Base-by-base conservation (phyloP, 805 yeast genomes). In the Candida rishiriensis region DNA sequence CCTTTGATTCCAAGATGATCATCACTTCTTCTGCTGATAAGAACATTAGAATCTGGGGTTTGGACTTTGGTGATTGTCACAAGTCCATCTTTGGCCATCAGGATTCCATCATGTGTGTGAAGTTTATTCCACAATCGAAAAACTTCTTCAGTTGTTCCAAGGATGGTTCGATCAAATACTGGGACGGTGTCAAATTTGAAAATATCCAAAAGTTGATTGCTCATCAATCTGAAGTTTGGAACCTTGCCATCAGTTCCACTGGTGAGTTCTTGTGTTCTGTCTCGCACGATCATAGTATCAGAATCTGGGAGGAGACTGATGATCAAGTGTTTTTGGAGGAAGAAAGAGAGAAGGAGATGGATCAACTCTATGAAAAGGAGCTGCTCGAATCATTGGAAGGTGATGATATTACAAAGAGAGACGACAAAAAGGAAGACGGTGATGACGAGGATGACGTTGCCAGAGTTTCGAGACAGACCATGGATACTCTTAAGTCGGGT, bases 11-110 rank as follows among this genome's bases (percentile, higher is more conserved):
- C 33, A 91, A 93, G 64, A 63, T 93, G 54, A 76, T 93, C 49
- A 81, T 91, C 42, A 88, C 98, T 0, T 87, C 97, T 3, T 88
- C 97, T 1, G 99, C 99, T 0, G 99, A 93, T 67, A 93, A 93
- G 65, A 93, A 93, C 65, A 87, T 93, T 60, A 89, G 95, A 67
- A 85, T 93, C 46, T 93, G 99, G 99, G 99, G 99, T 41, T 70
- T 93, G 46, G 99, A 93, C 64, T 93, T 93, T 66, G 99, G 99
- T 66, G 99, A 93, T 66, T 93, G 99, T 72, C 99, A 93, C 65
- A 85, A 85, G 62, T 91, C 98, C 2, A 79, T 93, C 26, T 93
- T 93, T 64, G 99, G 95, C 1, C 99, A 93, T 63, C 96, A 89
- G 59, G 99, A 93, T 63, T 84, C 96, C 3, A 87, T 93, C 47